Evolutionary conservation across 495 filamentous ascomycete genomes (phyloP).

Genomic region (Lasiosphaeria hispida): DNA sequence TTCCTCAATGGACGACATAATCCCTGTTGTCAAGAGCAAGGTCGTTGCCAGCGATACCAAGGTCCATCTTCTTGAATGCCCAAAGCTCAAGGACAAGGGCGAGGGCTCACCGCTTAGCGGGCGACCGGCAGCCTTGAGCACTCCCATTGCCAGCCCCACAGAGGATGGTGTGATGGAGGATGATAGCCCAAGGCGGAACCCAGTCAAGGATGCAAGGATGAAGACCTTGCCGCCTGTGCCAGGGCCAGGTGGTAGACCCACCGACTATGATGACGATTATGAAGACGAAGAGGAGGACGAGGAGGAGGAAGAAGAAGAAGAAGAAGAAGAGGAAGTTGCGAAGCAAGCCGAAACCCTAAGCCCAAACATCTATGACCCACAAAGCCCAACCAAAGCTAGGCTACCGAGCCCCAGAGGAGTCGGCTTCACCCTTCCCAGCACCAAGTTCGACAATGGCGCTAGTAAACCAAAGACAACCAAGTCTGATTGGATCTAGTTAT

Average conservation of each 20-base stretch:
- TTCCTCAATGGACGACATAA: slow-evolving; percentile 45
- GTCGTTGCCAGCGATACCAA: slow-evolving; percentile 20
- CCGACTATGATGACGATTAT: neutral
- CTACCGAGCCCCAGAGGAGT: slow-evolving; percentile 45
- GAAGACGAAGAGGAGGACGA: neutral
- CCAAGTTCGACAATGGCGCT: slow-evolving; percentile 13
- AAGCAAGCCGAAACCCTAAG: slow-evolving; percentile 29
- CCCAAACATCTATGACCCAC: slow-evolving; percentile 41
- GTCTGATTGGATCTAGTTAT: slow-evolving; percentile 28
- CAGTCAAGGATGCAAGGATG: slow-evolving; percentile 33
- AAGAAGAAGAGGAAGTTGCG: slow-evolving; percentile 13
- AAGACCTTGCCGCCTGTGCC: slow-evolving; percentile 39
- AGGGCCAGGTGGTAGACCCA: neutral
- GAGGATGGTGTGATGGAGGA: slow-evolving; percentile 1
- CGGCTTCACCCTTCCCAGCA: slow-evolving; percentile 32
- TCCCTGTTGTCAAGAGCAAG: slow-evolving; percentile 25
- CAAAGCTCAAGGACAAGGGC: slow-evolving; percentile 19
- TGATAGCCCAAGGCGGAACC: slow-evolving; percentile 21
- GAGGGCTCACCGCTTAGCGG: slow-evolving; percentile 18
- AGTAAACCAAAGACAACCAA: slow-evolving; percentile 22
- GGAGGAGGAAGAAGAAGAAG: slow-evolving; percentile 6
- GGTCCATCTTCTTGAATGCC: slow-evolving; percentile 37
- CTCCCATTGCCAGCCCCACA: slow-evolving; percentile 9
- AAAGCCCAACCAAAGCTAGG: slow-evolving; percentile 41
- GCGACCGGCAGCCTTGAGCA: slow-evolving; percentile 31